Base-by-base conservation (phyloP, 2,329 filamentous ascomycete genomes). In the Botryotinia calthae region DNA sequence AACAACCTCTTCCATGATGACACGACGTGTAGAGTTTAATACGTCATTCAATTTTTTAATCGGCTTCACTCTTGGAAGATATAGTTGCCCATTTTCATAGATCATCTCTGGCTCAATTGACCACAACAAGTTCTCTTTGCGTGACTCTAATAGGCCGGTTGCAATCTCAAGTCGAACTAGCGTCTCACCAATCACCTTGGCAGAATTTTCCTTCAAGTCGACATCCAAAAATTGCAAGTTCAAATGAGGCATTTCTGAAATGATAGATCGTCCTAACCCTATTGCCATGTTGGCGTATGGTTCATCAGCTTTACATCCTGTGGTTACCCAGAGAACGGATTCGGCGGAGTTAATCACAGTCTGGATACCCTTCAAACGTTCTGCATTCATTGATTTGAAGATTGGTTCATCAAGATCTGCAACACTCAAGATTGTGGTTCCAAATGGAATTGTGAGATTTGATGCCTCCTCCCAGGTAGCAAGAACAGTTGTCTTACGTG, bases 321-420 rank as follows among this genome's bases (percentile, higher is more conserved):
- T 25, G 31, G 74, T 77, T 6, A 75, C 66, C 76, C 77, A 78
- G 18, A 78, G 67, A 48, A 77, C 70, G 18, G 28, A 70, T 31
- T 74, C 70, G 20, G 59, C 59, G 4, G 67, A 37, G n/a, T 70
- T 62, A 22, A 70, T 62, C 7, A 70, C 28, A 2, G 28, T 46
- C 31, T 70, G 67, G 8, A 70, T 62, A 37, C 54, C 54, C 56
- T 62, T 70, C 6, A 70, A 28, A 62, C 56, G 67, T 37, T 62
- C 54, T 61, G 67, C 28, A 28, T 62, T 62, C 40, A 40, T n/a
- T n/a, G 44, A 28, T 68, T 71, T 28, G 70, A 63, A 48, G 67
- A 58, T 42, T 2, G 81, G 79, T 25, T 77, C 75, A 72, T 83
- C 82, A 34, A 81, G 74, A 20, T 81, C 80, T 16, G 74, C 72